Evolutionary conservation across 2,329 filamentous ascomycete species (phyloP).

Genomic region (Monilinia laxa): DNA sequence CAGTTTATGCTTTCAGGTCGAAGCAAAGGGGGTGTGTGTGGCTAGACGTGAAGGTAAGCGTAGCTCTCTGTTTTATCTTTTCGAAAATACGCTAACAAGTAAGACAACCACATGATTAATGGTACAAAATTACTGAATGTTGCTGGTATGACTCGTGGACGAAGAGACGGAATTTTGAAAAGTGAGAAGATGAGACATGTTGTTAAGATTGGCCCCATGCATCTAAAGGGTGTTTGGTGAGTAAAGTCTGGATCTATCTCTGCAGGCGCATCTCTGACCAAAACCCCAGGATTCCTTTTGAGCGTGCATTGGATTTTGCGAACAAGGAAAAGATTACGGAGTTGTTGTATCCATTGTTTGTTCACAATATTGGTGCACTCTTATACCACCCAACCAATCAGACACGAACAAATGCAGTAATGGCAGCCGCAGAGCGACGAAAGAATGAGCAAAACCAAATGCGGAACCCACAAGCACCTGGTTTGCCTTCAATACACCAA

Average conservation of each 20-base stretch:
- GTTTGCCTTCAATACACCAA: constrained; percentile 68
- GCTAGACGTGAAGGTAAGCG: constrained; percentile 81
- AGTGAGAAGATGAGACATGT: constrained; percentile 96
- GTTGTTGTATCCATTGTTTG: constrained; percentile 89
- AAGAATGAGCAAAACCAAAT: constrained; percentile 69
- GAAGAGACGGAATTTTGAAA: constrained; percentile 93
- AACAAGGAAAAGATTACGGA: constrained; percentile 99
- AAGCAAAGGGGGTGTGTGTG: constrained; percentile 93
- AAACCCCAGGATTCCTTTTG: constrained; percentile 82
- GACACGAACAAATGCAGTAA: constrained; percentile 76
- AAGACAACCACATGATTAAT: constrained; percentile 99
- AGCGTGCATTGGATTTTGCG: constrained; percentile 94
- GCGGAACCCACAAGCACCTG: constrained; percentile 54
- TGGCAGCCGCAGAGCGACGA: constrained; percentile 78
- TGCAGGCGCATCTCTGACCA: constrained; percentile 27
- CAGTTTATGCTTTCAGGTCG: constrained; percentile 95
- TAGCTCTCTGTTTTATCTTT: not conserved
- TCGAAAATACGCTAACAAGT: constrained; percentile 19
- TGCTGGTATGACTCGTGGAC: constrained; percentile 94
- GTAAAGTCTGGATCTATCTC: constrained; percentile 40
- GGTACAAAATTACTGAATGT: constrained; percentile 96
- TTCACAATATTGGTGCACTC: constrained; percentile 92
- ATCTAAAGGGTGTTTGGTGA: constrained; percentile 95
- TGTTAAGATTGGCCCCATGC: constrained; percentile 99
- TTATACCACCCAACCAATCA: constrained; percentile 93